Base-by-base conservation (phyloP, 129 eudicot species). In the Centrapalus pauciflorus region DNA sequence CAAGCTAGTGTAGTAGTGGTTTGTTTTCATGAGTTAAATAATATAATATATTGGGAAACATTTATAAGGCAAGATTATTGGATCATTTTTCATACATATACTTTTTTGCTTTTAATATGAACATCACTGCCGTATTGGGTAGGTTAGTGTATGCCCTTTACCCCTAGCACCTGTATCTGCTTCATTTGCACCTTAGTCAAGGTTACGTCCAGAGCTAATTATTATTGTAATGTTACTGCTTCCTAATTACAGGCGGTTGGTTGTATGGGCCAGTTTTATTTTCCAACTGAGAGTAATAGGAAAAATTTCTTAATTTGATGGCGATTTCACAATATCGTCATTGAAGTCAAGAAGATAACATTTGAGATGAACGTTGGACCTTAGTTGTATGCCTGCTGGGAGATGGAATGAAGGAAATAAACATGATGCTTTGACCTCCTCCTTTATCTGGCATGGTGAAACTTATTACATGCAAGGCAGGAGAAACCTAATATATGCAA, bases 21-120 rank as follows among this genome's bases (percentile, higher is more conserved):
- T 45, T 30, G n/a, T 67, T 50, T 50, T 20, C 61, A 49, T 66
- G 72, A 29, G 49, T 66, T 48, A 16, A 66, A 37, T 27, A 55
- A 24, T 24, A 37, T 68, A 56, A 40, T 16, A 41, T 43, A 14
- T 3, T 25, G 25, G 38, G 35, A n/a, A 63, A 63, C 46, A 46
- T 63, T 16, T 2, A 19, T 2, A 16, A 65, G 26, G 43, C 17
- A 25, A 28, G 28, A 16, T 21, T 3, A 12, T 61, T 12, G 5
- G 61, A 55, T 26, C 11, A 4, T 26, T 26, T 28, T 45, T 28
- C n/a, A 63, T 11, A 35, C 19, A 28, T 64, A 28, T 27, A 4
- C 23, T 16, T 64, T n/a, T 11, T 29, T 40, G 55, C 51, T 63
- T 41, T 63, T 19, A 25, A 20, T 64, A 64, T 27, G 35, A 69